Conservation (phyloP, 306 rosid species). For the Medicago ruthenica region DNA sequence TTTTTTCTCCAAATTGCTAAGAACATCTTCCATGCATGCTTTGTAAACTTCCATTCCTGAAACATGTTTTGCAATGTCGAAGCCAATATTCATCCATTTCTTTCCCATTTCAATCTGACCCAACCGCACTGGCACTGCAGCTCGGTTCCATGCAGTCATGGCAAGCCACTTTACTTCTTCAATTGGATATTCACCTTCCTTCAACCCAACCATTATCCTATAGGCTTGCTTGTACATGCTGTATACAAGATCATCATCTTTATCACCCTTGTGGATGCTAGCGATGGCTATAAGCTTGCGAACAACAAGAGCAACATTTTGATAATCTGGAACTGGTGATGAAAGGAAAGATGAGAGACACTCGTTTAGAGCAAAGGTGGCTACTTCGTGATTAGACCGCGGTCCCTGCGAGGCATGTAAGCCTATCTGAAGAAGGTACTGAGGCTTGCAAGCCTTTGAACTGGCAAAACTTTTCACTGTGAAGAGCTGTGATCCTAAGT, state of each 20-base stretch:
- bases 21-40: conserved; percentile 82
- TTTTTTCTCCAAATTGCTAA: conserved; percentile 55
- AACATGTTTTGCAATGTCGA: conserved; percentile 80
- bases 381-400: conserved; percentile 71
- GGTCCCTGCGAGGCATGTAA: conserved; percentile 76
- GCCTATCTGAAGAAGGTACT: conserved; percentile 79
- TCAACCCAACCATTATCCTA: conserved; percentile 85
- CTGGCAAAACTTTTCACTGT: conserved; percentile 63
- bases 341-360: conserved; percentile 81
- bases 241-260: conserved; percentile 76
- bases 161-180: conserved; percentile 97
- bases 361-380: conserved; percentile 74
- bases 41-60: conserved; percentile 85
- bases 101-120: conserved; percentile 80
- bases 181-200: conserved; percentile 78
- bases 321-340: conserved; percentile 71
- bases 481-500: conserved; percentile 62
- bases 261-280: conserved; percentile 78
- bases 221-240: conserved; percentile 80
- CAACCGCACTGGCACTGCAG: conserved; percentile 75
- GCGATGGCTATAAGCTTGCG: conserved; percentile 78
- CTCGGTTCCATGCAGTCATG: conserved; percentile 96
- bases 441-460: conserved; percentile 77
- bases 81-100: conserved; percentile 84
- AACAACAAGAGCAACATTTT: conserved; percentile 68